These are phyloP conservation scores for Orobanche coerulescens DNA, from an alignment of 257 asterid genomes.

Conservation along the genomic window DNA sequence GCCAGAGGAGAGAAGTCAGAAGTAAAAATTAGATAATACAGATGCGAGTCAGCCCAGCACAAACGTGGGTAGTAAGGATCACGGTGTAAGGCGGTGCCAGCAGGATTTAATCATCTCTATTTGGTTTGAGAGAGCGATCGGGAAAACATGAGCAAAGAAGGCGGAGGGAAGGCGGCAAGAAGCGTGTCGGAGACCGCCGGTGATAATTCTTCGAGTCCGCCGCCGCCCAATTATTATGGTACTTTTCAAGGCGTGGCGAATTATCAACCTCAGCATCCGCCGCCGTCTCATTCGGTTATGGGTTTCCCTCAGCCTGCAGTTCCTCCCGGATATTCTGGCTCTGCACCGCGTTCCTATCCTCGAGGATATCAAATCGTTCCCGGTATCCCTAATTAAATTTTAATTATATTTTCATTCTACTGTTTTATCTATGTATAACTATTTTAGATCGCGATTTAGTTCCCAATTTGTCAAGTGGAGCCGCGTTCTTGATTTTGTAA, in stretches of 20 bases:
- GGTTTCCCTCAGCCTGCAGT: slow-evolving; percentile 85
- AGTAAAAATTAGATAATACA: too few species aligned
- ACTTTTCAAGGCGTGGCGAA: slow-evolving; percentile 92
- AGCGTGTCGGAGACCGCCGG: slow-evolving; percentile 30
- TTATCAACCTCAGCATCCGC: slow-evolving; percentile 47
- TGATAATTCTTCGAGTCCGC: slow-evolving; percentile 30
- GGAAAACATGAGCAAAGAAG: slow-evolving; percentile 33
- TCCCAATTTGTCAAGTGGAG: too few species aligned
- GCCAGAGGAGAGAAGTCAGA: too few species aligned
- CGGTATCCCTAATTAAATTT: slow-evolving; percentile 30
- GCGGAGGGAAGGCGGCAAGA: slow-evolving; percentile 36
- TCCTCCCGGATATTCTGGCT: slow-evolving; percentile 38
- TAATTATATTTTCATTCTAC: too few species aligned
- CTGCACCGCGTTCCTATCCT: slow-evolving; percentile 46
- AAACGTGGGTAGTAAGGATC: too few species aligned
- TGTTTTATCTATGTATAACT: too few species aligned
- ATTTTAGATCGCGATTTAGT: too few species aligned
- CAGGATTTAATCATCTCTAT: too few species aligned
- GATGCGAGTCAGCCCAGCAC: too few species aligned
- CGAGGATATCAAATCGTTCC: slow-evolving; percentile 65
- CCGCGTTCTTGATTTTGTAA: too few species aligned
- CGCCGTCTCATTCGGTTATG: slow-evolving; percentile 45
- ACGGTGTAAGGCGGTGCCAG: too few species aligned
- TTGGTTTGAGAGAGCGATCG: too few species aligned
- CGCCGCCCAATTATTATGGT: slow-evolving; percentile 50